phyloP scores from a whole-genome alignment of 352 stramenopile species.

The Pythium utonaiense region DNA sequence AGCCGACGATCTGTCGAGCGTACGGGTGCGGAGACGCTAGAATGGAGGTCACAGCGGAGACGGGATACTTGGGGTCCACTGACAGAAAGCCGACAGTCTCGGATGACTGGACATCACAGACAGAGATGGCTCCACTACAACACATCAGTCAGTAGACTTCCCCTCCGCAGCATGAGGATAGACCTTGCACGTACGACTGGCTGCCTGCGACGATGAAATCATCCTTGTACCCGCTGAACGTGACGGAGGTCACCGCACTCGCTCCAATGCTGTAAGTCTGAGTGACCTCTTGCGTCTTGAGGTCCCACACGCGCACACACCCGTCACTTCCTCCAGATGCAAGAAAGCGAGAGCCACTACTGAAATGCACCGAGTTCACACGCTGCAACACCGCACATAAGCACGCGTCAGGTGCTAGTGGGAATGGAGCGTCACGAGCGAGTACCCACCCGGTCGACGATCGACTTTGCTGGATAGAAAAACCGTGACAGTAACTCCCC shows the following conservation, averaged over 20 bases:
- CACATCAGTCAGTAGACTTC: too few species aligned
- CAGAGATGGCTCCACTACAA: constrained; percentile 50
- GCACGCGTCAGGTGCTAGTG: too few species aligned
- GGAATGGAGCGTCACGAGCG: too few species aligned
- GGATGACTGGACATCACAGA: constrained; percentile 59
- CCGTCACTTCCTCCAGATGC: constrained; percentile 55
- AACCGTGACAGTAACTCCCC: constrained; percentile 63
- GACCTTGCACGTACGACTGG: constrained; percentile 53
- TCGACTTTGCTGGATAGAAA: constrained; percentile 44
- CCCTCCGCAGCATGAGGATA: too few species aligned
- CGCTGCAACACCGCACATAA: constrained; percentile 26
- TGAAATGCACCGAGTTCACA: constrained; percentile 68
- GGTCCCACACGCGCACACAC: constrained; percentile 63
- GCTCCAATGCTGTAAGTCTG: constrained; percentile 62
- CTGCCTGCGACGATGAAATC: constrained; percentile 68
- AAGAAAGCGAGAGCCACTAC: constrained; percentile 64
- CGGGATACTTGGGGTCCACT: constrained; percentile 39
- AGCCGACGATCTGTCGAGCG: constrained; percentile 46
- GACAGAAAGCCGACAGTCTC: constrained; percentile 48
- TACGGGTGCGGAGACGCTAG: constrained; percentile 64
- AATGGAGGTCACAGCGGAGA: constrained; percentile 50
- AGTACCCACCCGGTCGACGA: constrained; percentile 31
- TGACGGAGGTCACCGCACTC: constrained; percentile 56
- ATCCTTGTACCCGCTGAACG: constrained; percentile 72
- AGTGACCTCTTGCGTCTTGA: constrained; percentile 71